A percentile compares a stretch with the other conserved stretches of the same genome.
These are phyloP conservation scores for Danielia oregonensis DNA, from an alignment of 805 yeast species.

Conservation along the genomic window DNA sequence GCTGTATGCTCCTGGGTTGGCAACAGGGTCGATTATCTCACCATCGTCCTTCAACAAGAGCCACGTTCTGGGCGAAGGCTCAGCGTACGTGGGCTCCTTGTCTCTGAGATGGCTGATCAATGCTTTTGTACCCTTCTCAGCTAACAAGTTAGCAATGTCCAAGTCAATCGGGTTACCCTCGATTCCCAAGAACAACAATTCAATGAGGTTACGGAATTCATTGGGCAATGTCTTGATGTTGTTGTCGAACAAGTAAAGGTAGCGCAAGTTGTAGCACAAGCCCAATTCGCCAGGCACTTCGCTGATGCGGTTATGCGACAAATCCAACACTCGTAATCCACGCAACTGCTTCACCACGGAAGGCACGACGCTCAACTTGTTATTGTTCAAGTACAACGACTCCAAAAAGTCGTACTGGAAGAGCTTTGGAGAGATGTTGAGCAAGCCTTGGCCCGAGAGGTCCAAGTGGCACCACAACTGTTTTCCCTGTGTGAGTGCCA, in stretches of 20 bases:
- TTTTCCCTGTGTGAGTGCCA: conserved; percentile 55
- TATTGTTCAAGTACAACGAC: conserved; percentile 82
- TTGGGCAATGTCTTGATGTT: conserved; percentile 69
- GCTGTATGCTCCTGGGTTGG: conserved; percentile 29
- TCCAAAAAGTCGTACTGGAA: conserved; percentile 83
- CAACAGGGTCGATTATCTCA: conserved; percentile 43
- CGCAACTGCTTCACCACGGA: conserved; percentile 60
- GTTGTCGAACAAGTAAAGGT: conserved; percentile 85
- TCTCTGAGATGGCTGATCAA: conserved; percentile 80
- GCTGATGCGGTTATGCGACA: conserved; percentile 70
- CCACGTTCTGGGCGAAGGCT: conserved; percentile 81
- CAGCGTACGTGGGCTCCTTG: conserved; percentile 60
- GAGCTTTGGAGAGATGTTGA: conserved; percentile 64
- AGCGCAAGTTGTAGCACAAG: conserved; percentile 71
- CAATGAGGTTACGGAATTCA: conserved; percentile 82
- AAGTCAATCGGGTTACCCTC: conserved; percentile 88
- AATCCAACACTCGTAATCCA: conserved; percentile 76
- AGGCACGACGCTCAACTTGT: conserved; percentile 69
- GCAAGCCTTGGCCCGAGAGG: conserved; percentile 82
- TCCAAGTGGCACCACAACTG: conserved; percentile 96
- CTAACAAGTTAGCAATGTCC: conserved; percentile 59
- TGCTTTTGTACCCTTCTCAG: conserved; percentile 82
- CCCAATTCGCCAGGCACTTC: conserved; percentile 86
- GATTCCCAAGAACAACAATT: conserved; percentile 81
- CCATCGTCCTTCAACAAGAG: conserved; percentile 74